Conservation (phyloP, 352 stramenopile genomes). For the Globisporangium splendens region DNA sequence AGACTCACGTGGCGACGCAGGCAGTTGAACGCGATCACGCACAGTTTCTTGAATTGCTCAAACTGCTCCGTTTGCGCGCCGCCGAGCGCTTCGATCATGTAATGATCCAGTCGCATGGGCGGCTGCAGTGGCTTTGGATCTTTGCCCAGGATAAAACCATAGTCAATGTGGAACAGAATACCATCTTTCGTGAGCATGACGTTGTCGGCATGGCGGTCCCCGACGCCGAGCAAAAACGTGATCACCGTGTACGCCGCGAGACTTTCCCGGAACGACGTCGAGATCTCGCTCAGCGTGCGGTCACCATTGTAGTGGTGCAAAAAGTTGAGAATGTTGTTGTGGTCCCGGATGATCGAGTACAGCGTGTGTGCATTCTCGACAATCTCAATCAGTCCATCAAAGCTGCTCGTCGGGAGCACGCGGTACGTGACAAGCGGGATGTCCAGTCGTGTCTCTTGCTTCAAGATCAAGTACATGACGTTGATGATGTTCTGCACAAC, state of each 20-base stretch:
- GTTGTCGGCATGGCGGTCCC: conserved; percentile 99
- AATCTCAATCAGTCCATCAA: conserved; percentile 84
- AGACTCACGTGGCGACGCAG: conserved; percentile 80
- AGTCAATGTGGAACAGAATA: conserved; percentile 99
- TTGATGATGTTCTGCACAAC: conserved; percentile 89
- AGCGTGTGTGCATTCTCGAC: conserved; percentile 84
- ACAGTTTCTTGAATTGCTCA: conserved; percentile 86
- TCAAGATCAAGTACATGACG: conserved; percentile 87
- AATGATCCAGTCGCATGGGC: conserved; percentile 95
- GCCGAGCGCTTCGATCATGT: conserved; percentile 84
- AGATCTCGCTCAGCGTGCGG: conserved; percentile 83
- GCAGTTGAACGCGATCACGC: conserved; percentile 85
- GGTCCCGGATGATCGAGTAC: conserved; percentile 83
- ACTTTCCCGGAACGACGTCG: conserved; percentile 83
- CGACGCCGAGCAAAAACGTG: conserved; percentile 98
- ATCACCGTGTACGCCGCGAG: conserved; percentile 99
- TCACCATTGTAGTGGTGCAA: conserved; percentile 84
- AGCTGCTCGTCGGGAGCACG: conserved; percentile 80
- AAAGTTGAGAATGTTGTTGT: conserved; percentile 82
- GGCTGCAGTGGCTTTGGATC: conserved; percentile 98
- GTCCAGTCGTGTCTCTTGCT: conserved; percentile 76
- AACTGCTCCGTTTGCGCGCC: conserved; percentile 77
- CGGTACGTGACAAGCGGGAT: conserved; percentile 84
- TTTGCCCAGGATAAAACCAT: conserved; percentile 97
- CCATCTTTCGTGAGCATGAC: conserved; percentile 97